Evolutionary conservation across 108 stramenopile genomes (phyloP).

Genomic region (Nitzschia palea): DNA sequence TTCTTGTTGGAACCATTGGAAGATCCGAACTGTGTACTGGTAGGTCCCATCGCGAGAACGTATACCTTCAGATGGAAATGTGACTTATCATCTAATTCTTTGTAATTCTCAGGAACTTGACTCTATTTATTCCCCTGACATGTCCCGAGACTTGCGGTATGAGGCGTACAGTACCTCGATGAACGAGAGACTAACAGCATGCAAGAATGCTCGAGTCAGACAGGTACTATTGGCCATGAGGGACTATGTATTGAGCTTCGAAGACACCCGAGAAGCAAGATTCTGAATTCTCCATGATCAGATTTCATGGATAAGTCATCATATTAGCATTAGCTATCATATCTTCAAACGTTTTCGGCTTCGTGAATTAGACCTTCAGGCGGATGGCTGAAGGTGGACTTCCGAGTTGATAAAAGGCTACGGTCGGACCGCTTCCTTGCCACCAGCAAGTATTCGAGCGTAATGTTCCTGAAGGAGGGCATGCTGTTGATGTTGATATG

Average conservation of each 20-base stretch:
- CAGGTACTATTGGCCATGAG: slow-evolving; percentile 30
- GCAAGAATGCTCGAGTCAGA: slow-evolving; percentile 28
- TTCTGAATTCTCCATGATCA: too few species aligned
- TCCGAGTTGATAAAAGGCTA: too few species aligned
- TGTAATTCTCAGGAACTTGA: slow-evolving; percentile 34
- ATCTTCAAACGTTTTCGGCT: too few species aligned
- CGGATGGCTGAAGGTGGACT: too few species aligned
- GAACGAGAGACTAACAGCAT: slow-evolving; percentile 31
- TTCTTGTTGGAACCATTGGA: slow-evolving; percentile 56
- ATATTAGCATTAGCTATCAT: too few species aligned
- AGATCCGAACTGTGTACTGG: slow-evolving; percentile 33
- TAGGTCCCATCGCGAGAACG: neutral
- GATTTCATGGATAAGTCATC: too few species aligned
- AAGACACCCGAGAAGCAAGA: slow-evolving; percentile 15
- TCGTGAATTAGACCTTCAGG: too few species aligned
- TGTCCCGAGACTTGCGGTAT: slow-evolving; percentile 34
- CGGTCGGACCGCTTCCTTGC: neutral
- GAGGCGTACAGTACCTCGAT: slow-evolving; percentile 32
- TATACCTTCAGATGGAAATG: neutral
- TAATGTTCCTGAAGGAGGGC: neutral
- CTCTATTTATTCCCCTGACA: slow-evolving; percentile 44
- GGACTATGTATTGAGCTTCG: slow-evolving; percentile 42
- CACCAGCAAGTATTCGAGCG: neutral
- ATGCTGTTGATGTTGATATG: neutral
- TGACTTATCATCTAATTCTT: too few species aligned